Conservation (phyloP, 306 rosid genomes). For the Dalbergia oliveri region DNA sequence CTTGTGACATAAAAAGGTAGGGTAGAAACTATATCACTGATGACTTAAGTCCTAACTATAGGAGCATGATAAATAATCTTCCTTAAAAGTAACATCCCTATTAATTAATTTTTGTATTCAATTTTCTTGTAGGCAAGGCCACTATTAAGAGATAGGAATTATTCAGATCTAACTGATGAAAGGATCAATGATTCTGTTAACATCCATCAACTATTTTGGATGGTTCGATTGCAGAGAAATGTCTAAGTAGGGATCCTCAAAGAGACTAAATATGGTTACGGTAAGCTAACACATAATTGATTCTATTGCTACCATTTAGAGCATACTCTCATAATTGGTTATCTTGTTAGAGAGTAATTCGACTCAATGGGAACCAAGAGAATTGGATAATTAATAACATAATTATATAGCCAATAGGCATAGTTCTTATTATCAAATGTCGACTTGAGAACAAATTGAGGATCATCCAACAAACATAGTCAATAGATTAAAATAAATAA, state of each 20-base stretch:
- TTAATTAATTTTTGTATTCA: neutral
- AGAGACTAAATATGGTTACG: conserved; percentile 67
- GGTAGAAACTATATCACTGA: neutral
- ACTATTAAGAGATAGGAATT: conserved; percentile 79
- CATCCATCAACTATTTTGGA: conserved; percentile 81
- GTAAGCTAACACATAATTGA: conserved; percentile 45
- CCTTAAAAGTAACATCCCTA: neutral
- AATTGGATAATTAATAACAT: neutral
- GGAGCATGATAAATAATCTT: conserved; percentile 14
- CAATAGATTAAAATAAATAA: neutral
- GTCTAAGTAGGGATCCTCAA: conserved; percentile 77
- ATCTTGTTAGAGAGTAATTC: neutral
- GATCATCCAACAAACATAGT: neutral
- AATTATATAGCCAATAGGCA: neutral
- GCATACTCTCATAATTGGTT: neutral
- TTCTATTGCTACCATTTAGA: neutral
- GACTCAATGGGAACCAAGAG: neutral
- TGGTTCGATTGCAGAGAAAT: conserved; percentile 85
- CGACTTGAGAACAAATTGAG: neutral
- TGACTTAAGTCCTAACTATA: conserved; percentile 10
- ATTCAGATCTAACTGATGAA: conserved; percentile 78
- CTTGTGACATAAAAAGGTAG: neutral
- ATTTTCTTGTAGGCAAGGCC: conserved; percentile 82
- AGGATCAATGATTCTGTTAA: conserved; percentile 63
- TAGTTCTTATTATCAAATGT: neutral